Percentiles rank a stretch among this genome's conserved stretches.
Evolutionary conservation across 331 rosid genomes (phyloP).

Genomic region (Quercus tomentella): DNA sequence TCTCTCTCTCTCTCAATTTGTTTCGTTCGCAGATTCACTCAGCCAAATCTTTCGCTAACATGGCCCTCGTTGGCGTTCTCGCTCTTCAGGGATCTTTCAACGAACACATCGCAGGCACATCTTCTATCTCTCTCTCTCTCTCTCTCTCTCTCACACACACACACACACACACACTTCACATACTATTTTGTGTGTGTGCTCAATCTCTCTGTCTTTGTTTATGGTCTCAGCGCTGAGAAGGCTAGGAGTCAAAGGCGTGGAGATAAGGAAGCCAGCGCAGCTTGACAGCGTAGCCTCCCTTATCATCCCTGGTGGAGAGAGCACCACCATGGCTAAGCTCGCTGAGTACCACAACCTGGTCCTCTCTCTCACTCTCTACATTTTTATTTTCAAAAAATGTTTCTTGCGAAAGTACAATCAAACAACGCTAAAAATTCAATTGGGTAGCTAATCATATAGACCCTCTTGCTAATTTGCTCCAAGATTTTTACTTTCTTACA

Average conservation of each 20-base stretch:
- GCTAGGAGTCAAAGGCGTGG: constrained; percentile 82
- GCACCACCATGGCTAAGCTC: constrained; percentile 97
- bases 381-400: neutral
- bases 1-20: neutral
- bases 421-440: neutral
- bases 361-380: neutral
- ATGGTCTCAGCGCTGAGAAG: constrained; percentile 63
- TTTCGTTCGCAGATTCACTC: neutral
- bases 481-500: neutral
- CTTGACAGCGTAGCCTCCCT: constrained; percentile 63
- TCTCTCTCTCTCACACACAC: neutral
- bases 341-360: constrained; percentile 89
- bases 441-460: neutral
- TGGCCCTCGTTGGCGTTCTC: constrained; percentile 90
- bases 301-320: constrained; percentile 97
- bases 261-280: constrained; percentile 88
- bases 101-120: constrained; percentile 85
- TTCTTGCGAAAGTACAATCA: neutral
- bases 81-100: constrained; percentile 93
- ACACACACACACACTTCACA: neutral
- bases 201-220: neutral
- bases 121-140: neutral
- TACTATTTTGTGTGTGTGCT: neutral
- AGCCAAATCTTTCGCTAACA: constrained; percentile 5
- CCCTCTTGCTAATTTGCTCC: neutral